A percentile compares a stretch with the other conserved stretches of the same genome.
Conservation (phyloP, 2,329 filamentous ascomycete genomes). For the Xylaria sp. region DNA sequence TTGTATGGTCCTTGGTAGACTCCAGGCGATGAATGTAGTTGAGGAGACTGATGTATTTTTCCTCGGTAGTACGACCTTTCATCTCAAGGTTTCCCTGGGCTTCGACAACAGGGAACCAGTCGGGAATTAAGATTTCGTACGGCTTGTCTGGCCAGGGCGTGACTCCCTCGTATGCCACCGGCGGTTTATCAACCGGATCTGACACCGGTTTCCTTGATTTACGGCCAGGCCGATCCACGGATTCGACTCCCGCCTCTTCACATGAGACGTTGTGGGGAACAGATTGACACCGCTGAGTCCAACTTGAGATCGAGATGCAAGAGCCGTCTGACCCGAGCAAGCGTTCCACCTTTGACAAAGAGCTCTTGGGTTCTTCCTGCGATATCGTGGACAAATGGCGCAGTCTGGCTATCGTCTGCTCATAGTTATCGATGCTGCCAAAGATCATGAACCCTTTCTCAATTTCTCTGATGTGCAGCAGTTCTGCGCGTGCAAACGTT, state of each 20-base stretch:
- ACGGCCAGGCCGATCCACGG: background rate
- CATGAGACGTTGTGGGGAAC: slow-evolving; percentile 3
- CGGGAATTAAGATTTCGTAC: slow-evolving; percentile 37
- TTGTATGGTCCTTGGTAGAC: slow-evolving; percentile 13
- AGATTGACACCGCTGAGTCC: slow-evolving; percentile 14
- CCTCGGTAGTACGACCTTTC: slow-evolving; percentile 27
- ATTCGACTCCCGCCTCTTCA: background rate
- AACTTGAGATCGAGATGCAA: slow-evolving; percentile 1
- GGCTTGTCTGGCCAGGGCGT: slow-evolving; percentile 22
- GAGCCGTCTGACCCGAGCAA: slow-evolving; percentile 42
- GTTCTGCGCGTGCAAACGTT: slow-evolving; percentile 24
- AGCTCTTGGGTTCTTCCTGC: background rate
- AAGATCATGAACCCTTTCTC: slow-evolving; percentile 36
- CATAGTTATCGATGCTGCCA: slow-evolving; percentile 31
- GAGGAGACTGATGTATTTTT: slow-evolving; percentile 37
- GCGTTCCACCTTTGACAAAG: slow-evolving; percentile 35
- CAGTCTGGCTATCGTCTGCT: slow-evolving; percentile 29
- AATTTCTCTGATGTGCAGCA: slow-evolving; percentile 35
- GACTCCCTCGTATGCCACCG: background rate
- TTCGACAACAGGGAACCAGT: slow-evolving; percentile 43
- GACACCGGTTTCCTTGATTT: background rate
- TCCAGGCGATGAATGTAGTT: slow-evolving; percentile 37
- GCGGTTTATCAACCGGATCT: background rate
- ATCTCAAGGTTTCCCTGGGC: slow-evolving; percentile 26
- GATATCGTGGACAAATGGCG: slow-evolving; percentile 12